Percentiles rank a stretch among this genome's conserved stretches.
phyloP scores from a whole-genome alignment of 495 filamentous ascomycete species.

The Aspergillus saccharolyticus region DNA sequence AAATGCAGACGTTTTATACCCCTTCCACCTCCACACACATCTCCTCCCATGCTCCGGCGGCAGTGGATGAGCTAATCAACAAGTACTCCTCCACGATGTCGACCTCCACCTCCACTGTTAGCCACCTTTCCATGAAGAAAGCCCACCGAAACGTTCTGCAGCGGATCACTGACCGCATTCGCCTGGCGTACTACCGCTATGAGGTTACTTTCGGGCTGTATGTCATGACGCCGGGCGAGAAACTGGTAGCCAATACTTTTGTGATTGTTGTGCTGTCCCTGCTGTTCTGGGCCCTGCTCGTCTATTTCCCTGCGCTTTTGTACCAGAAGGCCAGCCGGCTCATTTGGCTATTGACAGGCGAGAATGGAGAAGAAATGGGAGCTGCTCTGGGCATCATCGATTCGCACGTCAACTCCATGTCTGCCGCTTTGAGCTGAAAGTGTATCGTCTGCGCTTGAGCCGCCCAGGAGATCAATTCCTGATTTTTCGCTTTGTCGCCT shows the following conservation, averaged over 20 bases:
- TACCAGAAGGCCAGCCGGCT: constrained; percentile 35
- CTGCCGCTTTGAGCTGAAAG: constrained; percentile 16
- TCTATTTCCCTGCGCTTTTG: constrained; percentile 39
- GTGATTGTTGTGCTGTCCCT: constrained; percentile 33
- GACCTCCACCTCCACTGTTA: constrained; percentile 9
- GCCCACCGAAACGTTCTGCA: constrained; percentile 25
- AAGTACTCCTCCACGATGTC: constrained; percentile 35
- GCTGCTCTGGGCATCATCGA: constrained; percentile 30
- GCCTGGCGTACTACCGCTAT: constrained; percentile 68
- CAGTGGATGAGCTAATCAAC: constrained; percentile 35
- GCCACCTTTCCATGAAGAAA: constrained; percentile 11
- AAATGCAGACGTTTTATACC: constrained; percentile 40
- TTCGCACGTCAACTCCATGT: constrained; percentile 17
- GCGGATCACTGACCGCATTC: constrained; percentile 47
- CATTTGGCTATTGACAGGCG: constrained; percentile 40
- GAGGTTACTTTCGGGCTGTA: constrained; percentile 71
- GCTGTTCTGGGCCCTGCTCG: constrained; percentile 33
- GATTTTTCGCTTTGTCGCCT: background rate
- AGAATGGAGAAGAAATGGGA: constrained; percentile 29
- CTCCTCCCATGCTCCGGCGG: constrained; percentile 29
- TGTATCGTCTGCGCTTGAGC: constrained; percentile 9
- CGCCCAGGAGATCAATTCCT: constrained; percentile 1
- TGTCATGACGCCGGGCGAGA: constrained; percentile 67
- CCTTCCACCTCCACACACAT: constrained; percentile 27
- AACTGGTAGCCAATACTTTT: constrained; percentile 59